A percentile compares a stretch with the other conserved stretches of the same genome.
Evolutionary conservation across 768 basidiomycete species (phyloP).

Genomic region (Steccherinum ochraceum): DNA sequence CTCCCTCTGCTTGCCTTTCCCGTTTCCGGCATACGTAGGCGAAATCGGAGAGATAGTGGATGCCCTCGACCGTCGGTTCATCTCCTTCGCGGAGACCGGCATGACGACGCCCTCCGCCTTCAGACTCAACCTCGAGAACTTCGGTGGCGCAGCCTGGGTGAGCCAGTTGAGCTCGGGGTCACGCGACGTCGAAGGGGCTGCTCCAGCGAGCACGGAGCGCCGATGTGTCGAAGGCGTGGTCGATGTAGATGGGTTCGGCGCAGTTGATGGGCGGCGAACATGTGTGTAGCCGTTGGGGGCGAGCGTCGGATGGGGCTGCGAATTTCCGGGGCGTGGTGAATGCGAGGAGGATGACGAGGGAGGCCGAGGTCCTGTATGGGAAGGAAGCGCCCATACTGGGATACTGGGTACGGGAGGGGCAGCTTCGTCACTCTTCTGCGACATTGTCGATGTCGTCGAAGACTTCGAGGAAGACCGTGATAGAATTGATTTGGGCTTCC

Average conservation of each 20-base stretch:
- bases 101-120: conserved; percentile 21
- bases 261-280: conserved; percentile 1
- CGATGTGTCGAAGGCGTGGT: not conserved
- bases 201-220: not conserved
- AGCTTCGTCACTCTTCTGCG: not conserved
- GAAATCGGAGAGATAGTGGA: not conserved
- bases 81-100: conserved; percentile 18
- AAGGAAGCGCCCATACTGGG: conserved; percentile 8
- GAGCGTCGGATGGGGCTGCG: not conserved
- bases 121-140: conserved; percentile 21
- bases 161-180: conserved; percentile 22
- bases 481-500: not conserved
- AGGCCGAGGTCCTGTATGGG: not conserved
- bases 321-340: not conserved
- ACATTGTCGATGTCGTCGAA: not conserved
- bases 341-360: not conserved
- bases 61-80: conserved; percentile 11
- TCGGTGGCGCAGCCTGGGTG: conserved; percentile 15
- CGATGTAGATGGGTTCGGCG: not conserved
- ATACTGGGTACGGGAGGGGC: conserved; percentile 6
- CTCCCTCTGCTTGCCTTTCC: conserved; percentile 7
- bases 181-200: conserved; percentile 8
- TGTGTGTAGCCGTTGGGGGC: not conserved
- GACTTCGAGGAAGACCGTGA: not conserved
- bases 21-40: not conserved